These are phyloP conservation scores for Raphanus hybrid DNA, from an alignment of 441 rosid genomes.

Conservation along the genomic window DNA sequence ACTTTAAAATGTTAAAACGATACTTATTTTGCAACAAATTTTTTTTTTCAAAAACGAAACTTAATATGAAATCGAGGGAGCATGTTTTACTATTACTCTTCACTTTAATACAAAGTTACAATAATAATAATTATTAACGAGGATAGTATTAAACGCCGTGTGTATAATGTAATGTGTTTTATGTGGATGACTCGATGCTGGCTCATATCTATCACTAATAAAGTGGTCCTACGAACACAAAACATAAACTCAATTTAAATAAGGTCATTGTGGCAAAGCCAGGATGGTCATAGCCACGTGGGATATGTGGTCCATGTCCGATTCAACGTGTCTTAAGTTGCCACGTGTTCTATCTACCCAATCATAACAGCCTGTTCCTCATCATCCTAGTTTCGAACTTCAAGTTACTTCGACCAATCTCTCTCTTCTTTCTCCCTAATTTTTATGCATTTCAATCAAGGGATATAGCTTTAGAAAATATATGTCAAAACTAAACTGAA, in stretches of 20 bases:
- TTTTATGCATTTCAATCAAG: not conserved
- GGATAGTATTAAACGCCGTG: constrained; percentile 20
- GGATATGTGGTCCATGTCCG: constrained; percentile 57
- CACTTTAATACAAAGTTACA: not conserved
- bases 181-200: constrained; percentile 18
- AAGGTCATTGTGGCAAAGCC: constrained; percentile 57
- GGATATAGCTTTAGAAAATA: not conserved
- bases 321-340: constrained; percentile 8
- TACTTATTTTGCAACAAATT: too few species aligned
- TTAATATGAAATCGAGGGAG: too few species aligned
- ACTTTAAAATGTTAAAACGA: too few species aligned
- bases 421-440: not conserved
- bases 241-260: constrained; percentile 27
- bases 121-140: not conserved
- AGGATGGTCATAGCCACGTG: constrained; percentile 60
- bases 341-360: constrained; percentile 35
- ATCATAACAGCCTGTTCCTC: constrained; percentile 14
- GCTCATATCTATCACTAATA: constrained; percentile 36
- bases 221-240: constrained; percentile 55
- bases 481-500: not conserved
- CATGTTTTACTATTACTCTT: not conserved
- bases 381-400: constrained; percentile 19
- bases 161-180: constrained; percentile 28
- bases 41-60: too few species aligned
- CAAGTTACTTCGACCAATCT: constrained; percentile 3